These are phyloP conservation scores for Arthrobotrys sphaeroides DNA, from an alignment of 2,329 filamentous ascomycete genomes.

Conservation along the genomic window DNA sequence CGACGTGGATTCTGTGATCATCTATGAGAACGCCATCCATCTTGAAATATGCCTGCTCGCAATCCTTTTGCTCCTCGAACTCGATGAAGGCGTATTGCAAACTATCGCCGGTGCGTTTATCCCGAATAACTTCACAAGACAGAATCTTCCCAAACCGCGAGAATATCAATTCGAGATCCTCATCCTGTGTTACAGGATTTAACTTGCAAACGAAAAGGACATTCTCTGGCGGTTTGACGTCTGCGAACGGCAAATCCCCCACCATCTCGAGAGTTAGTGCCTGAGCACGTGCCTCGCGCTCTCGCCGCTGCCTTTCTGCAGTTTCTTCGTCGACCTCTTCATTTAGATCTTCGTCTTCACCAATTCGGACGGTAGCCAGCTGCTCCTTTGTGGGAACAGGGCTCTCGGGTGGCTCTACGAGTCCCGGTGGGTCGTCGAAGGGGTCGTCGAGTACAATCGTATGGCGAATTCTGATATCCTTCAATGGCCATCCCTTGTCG, in stretches of 20 bases:
- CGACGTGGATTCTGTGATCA: conserved; percentile 95
- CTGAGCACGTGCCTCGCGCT: conserved; percentile 91
- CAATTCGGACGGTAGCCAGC: conserved; percentile 88
- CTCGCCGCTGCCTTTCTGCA: conserved; percentile 79
- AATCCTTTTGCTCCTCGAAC: conserved; percentile 89
- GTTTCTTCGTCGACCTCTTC: conserved; percentile 82
- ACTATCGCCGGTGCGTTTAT: conserved; percentile 92
- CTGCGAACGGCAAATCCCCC: conserved; percentile 94
- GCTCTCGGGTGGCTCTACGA: conserved; percentile 80
- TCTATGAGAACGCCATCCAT: conserved; percentile 98
- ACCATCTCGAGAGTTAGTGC: conserved; percentile 97
- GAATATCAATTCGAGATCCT: conserved; percentile 95
- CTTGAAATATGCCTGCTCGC: conserved; percentile 96
- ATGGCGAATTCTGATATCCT: conserved; percentile 94
- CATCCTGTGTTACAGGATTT: conserved; percentile 93
- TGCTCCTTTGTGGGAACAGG: conserved; percentile 85
- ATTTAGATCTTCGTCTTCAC: conserved; percentile 83
- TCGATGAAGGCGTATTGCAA: conserved; percentile 98
- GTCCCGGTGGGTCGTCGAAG: conserved; percentile 79
- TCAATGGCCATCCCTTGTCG: conserved; percentile 82
- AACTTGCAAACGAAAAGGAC: conserved; percentile 98
- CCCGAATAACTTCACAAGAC: conserved; percentile 94
- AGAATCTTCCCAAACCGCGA: conserved; percentile 94
- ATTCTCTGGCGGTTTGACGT: conserved; percentile 97
- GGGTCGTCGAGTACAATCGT: conserved; percentile 92